Conservation (phyloP, 2,329 filamentous ascomycete genomes). For the Exserohilum turcica region DNA sequence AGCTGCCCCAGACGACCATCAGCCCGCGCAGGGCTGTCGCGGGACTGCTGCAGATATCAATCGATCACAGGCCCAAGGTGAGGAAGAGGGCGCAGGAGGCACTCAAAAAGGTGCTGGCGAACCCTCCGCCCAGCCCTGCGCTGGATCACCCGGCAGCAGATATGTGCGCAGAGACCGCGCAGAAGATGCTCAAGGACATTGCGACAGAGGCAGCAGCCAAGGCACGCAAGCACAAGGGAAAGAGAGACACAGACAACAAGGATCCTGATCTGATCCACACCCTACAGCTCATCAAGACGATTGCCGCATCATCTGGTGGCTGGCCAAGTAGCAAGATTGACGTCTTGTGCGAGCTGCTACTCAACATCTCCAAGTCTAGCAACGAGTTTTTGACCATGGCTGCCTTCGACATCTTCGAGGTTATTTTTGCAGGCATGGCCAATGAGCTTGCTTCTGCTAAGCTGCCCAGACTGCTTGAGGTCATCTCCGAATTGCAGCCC, state of each 20-base stretch:
- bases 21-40: conserved; percentile 86
- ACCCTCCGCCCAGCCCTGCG: conserved; percentile 86
- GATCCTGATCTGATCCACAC: conserved; percentile 90
- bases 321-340: conserved; percentile 98
- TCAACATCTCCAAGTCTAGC: conserved; percentile 85
- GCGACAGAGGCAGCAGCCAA: conserved; percentile 74
- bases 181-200: conserved; percentile 78
- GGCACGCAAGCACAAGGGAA: conserved; percentile 65
- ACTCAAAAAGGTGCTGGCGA: conserved; percentile 78
- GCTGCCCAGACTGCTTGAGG: conserved; percentile 84
- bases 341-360: conserved; percentile 82
- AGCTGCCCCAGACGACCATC: conserved; percentile 79
- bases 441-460: conserved; percentile 88
- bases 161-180: conserved; percentile 90
- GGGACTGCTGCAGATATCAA: conserved; percentile 79
- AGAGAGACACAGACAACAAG: conserved; percentile 63
- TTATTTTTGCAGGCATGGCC: conserved; percentile 91
- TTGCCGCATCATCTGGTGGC: conserved; percentile 83
- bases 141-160: conserved; percentile 93
- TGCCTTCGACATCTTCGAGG: conserved; percentile 95
- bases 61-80: conserved; percentile 91
- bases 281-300: conserved; percentile 86
- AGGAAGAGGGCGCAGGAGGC: conserved; percentile 92
- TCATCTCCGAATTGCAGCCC: conserved; percentile 88
- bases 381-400: conserved; percentile 97